Percentiles rank a stretch among this genome's conserved stretches.
Conservation (phyloP, 192 early-diverging fungal species). For the Gryganskiella cystojenkinii region DNA sequence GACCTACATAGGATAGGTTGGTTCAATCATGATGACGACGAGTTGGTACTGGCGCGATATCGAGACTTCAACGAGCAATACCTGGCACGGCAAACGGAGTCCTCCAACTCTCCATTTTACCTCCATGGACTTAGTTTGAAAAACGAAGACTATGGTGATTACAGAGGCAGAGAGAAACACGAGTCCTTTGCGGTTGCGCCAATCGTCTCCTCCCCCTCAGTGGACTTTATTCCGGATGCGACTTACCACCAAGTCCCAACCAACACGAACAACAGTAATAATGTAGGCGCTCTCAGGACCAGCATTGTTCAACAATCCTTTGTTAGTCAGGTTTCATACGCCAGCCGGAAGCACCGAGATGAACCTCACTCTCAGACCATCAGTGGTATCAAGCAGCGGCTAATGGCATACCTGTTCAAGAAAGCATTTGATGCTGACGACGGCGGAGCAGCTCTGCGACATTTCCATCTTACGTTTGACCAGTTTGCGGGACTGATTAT, state of each 20-base stretch:
- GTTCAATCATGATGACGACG: slow-evolving; percentile 73
- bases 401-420: slow-evolving; percentile 72
- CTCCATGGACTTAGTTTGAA: slow-evolving; percentile 30
- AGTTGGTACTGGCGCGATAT: slow-evolving; percentile 58
- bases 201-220: background rate
- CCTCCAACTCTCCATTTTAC: slow-evolving; percentile 20
- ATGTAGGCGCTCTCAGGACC: slow-evolving; percentile 2
- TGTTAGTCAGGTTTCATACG: slow-evolving; percentile 18
- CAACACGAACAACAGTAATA: slow-evolving; percentile 9
- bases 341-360: slow-evolving; percentile 18
- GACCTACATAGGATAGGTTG: slow-evolving; percentile 69
- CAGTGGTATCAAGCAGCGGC: slow-evolving; percentile 75
- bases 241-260: slow-evolving; percentile 36
- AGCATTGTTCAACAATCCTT: background rate
- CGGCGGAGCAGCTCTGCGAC: slow-evolving; percentile 55
- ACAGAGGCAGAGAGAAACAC: slow-evolving; percentile 11
- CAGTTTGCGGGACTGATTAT: slow-evolving; percentile 69
- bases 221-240: slow-evolving; percentile 30
- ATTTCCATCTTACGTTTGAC: slow-evolving; percentile 74
- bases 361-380: slow-evolving; percentile 52
- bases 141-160: slow-evolving; percentile 33
- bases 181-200: slow-evolving; percentile 17
- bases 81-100: slow-evolving; percentile 18
- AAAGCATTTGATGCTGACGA: slow-evolving; percentile 61
- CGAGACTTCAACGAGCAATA: slow-evolving; percentile 58